A percentile compares a stretch with the other conserved stretches of the same genome.
These are phyloP conservation scores for Annulohypoxylon maeteangense DNA, from an alignment of 495 filamentous ascomycete genomes.

Conservation along the genomic window DNA sequence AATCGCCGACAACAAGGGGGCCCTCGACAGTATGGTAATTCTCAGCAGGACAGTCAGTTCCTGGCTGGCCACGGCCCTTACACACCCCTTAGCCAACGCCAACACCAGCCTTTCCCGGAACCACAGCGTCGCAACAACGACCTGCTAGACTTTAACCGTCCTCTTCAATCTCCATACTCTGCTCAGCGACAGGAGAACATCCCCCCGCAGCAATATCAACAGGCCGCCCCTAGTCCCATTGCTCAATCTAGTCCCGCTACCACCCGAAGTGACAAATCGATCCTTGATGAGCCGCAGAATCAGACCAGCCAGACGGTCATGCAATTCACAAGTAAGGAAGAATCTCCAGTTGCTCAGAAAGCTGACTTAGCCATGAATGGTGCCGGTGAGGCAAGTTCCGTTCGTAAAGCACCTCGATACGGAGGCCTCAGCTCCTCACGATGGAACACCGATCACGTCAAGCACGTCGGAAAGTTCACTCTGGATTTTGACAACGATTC, in stretches of 20 bases:
- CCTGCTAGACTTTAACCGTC: neutral
- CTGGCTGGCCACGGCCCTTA: neutral
- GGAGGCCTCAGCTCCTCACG: conserved; percentile 20
- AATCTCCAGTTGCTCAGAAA: neutral
- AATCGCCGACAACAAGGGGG: no score
- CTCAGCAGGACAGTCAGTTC: neutral
- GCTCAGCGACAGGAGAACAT: neutral
- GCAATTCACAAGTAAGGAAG: neutral
- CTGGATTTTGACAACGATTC: neutral
- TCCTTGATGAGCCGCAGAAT: no score
- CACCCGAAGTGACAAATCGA: no score
- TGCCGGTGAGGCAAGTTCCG: neutral
- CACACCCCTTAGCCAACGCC: neutral
- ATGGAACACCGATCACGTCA: conserved; percentile 21
- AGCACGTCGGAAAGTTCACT: neutral
- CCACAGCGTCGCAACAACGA: neutral
- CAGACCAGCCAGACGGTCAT: conserved; percentile 1
- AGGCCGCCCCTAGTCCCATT: neutral
- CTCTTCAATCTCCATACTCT: neutral
- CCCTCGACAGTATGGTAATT: neutral
- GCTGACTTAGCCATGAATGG: conserved; percentile 15
- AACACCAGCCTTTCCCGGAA: neutral
- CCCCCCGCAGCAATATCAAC: neutral
- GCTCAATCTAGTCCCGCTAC: neutral
- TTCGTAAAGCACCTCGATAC: neutral